Conservation (phyloP, 179 eudicot species). For the Silene noctiflora region DNA sequence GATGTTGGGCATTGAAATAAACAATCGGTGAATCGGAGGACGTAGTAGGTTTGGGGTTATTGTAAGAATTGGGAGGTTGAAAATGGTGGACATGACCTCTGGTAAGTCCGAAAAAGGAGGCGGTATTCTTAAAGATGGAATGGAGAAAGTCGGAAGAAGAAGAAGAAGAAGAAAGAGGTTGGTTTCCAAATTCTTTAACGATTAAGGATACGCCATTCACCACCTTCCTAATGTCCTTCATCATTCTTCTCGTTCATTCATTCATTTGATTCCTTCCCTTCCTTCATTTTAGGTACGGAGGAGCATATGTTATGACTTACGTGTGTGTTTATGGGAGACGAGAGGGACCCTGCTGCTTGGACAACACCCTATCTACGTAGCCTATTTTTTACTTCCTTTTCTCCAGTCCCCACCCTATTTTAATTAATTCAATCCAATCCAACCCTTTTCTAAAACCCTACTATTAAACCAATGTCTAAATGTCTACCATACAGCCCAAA, state of each 20-base stretch:
- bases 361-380: too few relatives aligned
- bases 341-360: too few relatives aligned
- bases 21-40: neutral
- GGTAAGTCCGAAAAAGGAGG: slow-evolving; percentile 68
- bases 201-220: slow-evolving; percentile 59
- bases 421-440: too few relatives aligned
- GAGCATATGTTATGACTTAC: too few relatives aligned
- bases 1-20: neutral
- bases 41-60: neutral
- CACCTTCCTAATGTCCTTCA: slow-evolving; percentile 52
- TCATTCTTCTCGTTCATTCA: slow-evolving; percentile 1
- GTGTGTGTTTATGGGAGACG: too few relatives aligned
- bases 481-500: too few relatives aligned
- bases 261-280: too few relatives aligned
- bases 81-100: slow-evolving; percentile 45
- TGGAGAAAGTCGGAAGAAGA: slow-evolving; percentile 26
- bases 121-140: slow-evolving; percentile 44
- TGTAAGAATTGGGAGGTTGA: slow-evolving; percentile 18
- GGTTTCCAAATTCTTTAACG: slow-evolving; percentile 41
- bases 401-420: too few relatives aligned
- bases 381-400: too few relatives aligned
- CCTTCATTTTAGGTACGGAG: too few relatives aligned
- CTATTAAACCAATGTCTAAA: too few relatives aligned
- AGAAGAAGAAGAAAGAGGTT: neutral
- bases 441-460: too few relatives aligned